Conservation (phyloP, 2,329 filamentous ascomycete species). For the Cercospora sojina region DNA sequence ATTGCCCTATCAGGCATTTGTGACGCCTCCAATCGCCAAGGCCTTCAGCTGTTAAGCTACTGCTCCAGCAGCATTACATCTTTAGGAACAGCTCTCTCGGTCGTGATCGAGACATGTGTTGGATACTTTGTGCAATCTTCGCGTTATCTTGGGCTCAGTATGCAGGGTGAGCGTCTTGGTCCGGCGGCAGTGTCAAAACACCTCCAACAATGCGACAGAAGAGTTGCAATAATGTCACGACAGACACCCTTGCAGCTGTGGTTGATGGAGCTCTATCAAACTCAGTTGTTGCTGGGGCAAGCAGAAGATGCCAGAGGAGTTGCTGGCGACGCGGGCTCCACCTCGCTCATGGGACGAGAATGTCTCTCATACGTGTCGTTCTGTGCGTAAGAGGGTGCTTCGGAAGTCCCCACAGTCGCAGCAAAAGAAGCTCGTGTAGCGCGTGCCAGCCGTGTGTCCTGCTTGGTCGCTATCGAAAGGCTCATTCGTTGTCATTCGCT, state of each 20-base stretch:
- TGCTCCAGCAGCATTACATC: neutral
- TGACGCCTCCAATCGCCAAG: conserved; percentile 2
- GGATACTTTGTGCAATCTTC: neutral
- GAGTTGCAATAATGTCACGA: neutral
- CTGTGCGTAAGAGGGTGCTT: neutral
- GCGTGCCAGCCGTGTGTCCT: neutral
- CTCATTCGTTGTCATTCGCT: neutral
- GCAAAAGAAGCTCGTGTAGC: neutral
- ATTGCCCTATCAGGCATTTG: conserved; percentile 7
- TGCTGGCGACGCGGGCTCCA: neutral
- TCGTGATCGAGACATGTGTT: neutral
- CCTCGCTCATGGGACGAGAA: neutral
- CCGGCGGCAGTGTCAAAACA: neutral
- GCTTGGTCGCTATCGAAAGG: neutral
- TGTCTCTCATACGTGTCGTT: neutral
- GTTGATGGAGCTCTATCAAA: neutral
- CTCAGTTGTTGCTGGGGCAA: too few species aligned
- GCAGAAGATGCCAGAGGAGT: neutral
- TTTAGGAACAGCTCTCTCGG: neutral
- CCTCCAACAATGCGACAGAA: neutral
- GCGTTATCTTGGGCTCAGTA: neutral
- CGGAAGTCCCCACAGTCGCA: neutral
- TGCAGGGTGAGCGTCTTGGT: neutral
- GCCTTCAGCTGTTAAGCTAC: neutral
- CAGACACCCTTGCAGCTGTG: neutral